Evolutionary conservation across 2,329 filamentous ascomycete genomes (phyloP).

Genomic region (Diaporthe amygdali): DNA sequence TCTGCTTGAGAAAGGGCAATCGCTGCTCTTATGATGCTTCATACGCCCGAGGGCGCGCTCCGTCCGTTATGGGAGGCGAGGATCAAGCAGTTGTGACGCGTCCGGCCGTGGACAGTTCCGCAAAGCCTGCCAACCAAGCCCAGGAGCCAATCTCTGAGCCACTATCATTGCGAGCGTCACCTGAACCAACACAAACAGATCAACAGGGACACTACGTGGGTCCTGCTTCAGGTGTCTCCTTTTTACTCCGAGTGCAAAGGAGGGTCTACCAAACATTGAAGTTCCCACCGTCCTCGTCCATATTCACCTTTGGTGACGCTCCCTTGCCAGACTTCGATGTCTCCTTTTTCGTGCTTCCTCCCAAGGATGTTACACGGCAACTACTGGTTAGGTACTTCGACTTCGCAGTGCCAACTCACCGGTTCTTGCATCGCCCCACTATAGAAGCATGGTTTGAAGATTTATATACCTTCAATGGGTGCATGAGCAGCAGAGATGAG

Average conservation of each 20-base stretch:
- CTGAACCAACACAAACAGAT: conserved; percentile 51
- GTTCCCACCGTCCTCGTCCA: conserved; percentile 45
- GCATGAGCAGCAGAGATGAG: conserved; percentile 44
- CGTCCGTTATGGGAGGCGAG: conserved; percentile 41
- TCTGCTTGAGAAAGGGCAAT: conserved; percentile 37
- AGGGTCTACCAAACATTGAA: conserved; percentile 46
- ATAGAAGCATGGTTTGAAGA: conserved; percentile 48
- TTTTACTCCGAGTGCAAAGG: conserved; percentile 55
- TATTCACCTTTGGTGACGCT: conserved; percentile 56
- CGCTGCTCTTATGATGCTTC: conserved; percentile 54
- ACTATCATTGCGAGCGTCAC: conserved; percentile 43
- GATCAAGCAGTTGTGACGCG: neutral
- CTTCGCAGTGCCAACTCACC: conserved; percentile 46
- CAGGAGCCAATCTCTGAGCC: neutral
- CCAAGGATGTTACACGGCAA: conserved; percentile 32
- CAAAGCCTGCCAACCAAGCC: neutral
- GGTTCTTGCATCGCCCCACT: conserved; percentile 48
- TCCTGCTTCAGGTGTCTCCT: conserved; percentile 52
- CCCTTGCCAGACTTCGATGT: conserved; percentile 50
- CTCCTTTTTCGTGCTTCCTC: conserved; percentile 47
- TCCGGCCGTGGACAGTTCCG: conserved; percentile 16
- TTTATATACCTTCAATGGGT: conserved; percentile 49
- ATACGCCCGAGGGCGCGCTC: conserved; percentile 52
- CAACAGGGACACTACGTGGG: conserved; percentile 53
- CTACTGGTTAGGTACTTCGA: conserved; percentile 47